Evolutionary conservation across 1,284 basidiomycete genomes (phyloP).

Genomic region (Singerocomus inundabilis): DNA sequence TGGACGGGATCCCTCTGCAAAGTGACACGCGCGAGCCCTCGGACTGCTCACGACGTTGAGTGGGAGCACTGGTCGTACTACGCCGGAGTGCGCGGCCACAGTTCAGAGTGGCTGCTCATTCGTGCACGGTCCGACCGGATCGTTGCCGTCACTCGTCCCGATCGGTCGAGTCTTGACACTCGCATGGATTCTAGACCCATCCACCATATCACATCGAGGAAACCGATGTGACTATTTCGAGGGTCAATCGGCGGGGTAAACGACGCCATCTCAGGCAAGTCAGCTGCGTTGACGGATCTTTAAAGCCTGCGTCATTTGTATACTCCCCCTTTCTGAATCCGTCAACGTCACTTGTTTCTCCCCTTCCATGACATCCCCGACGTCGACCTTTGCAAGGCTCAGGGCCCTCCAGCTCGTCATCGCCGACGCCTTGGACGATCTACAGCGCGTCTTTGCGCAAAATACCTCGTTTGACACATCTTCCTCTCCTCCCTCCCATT

Average conservation of each 20-base stretch:
- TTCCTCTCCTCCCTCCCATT: conserved; percentile 14
- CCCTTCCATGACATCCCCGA: conserved; percentile 19
- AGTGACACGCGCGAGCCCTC: background rate
- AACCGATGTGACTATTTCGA: conserved; percentile 21
- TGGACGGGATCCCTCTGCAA: background rate
- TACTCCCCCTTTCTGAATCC: background rate
- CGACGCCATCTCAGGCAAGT: conserved; percentile 1
- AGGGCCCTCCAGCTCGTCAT: conserved; percentile 64
- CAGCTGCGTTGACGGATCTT: conserved; percentile 17
- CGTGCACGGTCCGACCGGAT: conserved; percentile 1
- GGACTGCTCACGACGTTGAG: background rate
- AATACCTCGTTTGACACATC: conserved; percentile 1
- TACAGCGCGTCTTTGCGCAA: conserved; percentile 54
- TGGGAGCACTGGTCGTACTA: background rate
- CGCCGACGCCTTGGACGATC: conserved; percentile 64
- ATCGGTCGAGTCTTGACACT: conserved; percentile 23
- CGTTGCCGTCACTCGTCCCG: conserved; percentile 7
- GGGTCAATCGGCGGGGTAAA: background rate
- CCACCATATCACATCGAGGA: conserved; percentile 7
- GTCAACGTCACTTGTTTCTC: conserved; percentile 1
- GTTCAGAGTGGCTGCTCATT: too few relatives aligned
- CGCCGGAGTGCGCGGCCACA: too few relatives aligned
- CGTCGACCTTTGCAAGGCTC: conserved; percentile 57
- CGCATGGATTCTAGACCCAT: conserved; percentile 12
- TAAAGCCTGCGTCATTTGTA: conserved; percentile 13